Base-by-base conservation (phyloP, 768 basidiomycete genomes). In the Tylopilus sp. region DNA sequence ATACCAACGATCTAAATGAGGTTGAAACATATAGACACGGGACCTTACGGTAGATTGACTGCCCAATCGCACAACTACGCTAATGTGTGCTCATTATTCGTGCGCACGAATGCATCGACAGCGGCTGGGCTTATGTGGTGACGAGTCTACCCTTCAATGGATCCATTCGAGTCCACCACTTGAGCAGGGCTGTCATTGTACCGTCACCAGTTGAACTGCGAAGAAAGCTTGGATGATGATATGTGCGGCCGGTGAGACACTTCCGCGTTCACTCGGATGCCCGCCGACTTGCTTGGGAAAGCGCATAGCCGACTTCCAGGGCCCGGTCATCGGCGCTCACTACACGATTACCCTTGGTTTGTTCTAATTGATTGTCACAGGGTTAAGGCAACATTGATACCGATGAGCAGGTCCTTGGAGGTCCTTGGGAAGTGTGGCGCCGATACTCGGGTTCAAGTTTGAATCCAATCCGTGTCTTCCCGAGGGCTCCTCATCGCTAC, bases 81-180 rank as follows among this genome's bases (percentile, higher is more conserved):
- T n/a, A n/a, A n/a, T n/a, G n/a, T n/a, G n/a, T n/a, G n/a, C 25
- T 26, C 25, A 26, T 26, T 8, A 26, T 26, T 26, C 5, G 25
- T 26, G 25, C 25, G 8, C 25, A 26, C 25, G 25, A 26, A 26
- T 26, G 25, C 8, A 8, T 26, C 8, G 25, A 15, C 33, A 36
- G 17, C 62, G 79, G 79, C 55, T 79, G 69, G 52, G 44, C 55
- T 31, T 50, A 48, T 26, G 54, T 44, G 4, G 35, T 53, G 15
- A 50, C 53, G 11, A 57, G 54, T 10, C 42, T 38, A 12, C 38
- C 28, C 11, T 44, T 31, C 12, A 28, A 43, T 17, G 55, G 21
- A 28, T 46, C 36, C 68, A 75, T 40, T 66, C 73, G 8, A 69
- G 58, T 61, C 8, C 55, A 53, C 8, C 55, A 53, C 39, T 45